Conservation (phyloP, 75 land plant genomes). For the Pinus tabuliformis region DNA sequence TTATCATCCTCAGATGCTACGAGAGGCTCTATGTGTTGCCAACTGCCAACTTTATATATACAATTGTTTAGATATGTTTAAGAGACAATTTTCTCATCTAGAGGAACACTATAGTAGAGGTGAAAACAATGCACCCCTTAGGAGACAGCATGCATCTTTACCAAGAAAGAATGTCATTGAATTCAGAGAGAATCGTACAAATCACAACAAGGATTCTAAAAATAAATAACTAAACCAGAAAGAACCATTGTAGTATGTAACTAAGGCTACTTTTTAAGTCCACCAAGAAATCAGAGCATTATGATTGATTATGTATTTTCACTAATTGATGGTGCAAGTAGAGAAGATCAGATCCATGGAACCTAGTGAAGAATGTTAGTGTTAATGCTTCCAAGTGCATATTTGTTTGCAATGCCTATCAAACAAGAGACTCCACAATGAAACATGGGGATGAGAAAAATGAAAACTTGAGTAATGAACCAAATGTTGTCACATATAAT, state of each 20-base stretch:
- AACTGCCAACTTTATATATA: no score
- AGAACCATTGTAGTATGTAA: conserved; percentile 23
- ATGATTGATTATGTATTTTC: conserved; percentile 7
- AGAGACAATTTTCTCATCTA: conserved; percentile 84
- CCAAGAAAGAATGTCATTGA: conserved; percentile 77
- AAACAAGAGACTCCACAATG: conserved; percentile 19
- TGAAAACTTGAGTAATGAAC: conserved; percentile 18
- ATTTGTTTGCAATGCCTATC: conserved; percentile 12
- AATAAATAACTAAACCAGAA: conserved; percentile 24
- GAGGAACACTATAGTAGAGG: conserved; percentile 88
- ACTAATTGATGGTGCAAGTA: conserved; percentile 17
- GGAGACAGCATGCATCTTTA: conserved; percentile 83
- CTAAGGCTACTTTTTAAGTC: conserved; percentile 26
- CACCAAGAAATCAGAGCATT: conserved; percentile 18
- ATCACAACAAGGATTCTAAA: conserved; percentile 14
- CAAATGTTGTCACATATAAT: conserved; percentile 21
- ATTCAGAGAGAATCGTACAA: conserved; percentile 34
- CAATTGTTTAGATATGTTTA: conserved; percentile 85
- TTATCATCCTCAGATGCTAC: no score
- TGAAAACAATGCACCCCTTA: conserved; percentile 72
- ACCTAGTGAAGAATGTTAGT: conserved; percentile 61
- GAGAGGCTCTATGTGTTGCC: no score
- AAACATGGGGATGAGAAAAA: conserved; percentile 8
- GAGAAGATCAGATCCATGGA: conserved; percentile 31
- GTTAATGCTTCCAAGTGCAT: conserved; percentile 59